Base-by-base conservation (phyloP, 2,329 filamentous ascomycete genomes). In the Fonsecaea nubica region DNA sequence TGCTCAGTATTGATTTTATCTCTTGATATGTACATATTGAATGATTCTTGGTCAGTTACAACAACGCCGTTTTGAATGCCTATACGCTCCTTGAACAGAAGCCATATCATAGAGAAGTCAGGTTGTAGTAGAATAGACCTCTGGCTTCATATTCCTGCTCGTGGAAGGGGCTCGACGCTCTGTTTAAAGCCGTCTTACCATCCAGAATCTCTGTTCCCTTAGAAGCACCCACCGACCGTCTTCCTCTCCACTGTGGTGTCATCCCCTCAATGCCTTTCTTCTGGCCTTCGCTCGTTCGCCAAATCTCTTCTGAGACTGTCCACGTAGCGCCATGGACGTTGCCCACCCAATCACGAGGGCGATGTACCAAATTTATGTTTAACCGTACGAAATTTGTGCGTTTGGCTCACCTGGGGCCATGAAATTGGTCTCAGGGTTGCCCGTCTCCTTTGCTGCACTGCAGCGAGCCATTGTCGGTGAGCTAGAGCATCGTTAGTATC, bases 381-480 rank as follows among this genome's bases (percentile, higher is more conserved):
- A 61, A 45, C 58, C 58, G 9, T 61, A 61, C 33, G 58, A 61
- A 25, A 61, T 42, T 35, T 40, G 58, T 2, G 18, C 32, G 15
- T 61, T 25, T 71, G 80, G 81, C 72, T 83, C 81, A 65, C 90
- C 91, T 25, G 89, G 84, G 62, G 90, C 90, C 89, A 93, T 90
- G 72, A 92, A 87, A 81, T 93, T 92, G 63, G 88, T 93, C 78
- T 91, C 85, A 64, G 90, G 87, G 81, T 93, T 91, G 68, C 89
- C 89, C 9, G 88, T 89, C 65, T 90, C 91, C 86, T 97, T 98
- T 45, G 93, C 91, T 61, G 92, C 94, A 58, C 93, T 96, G 85
- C 93, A 97, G 77, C 95, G 91, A 67, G 95, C 95, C 95, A 99
- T 99, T 65, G 95, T 99, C 59, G 95, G 93, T 69, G 93, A 97